Percentiles rank a stretch among this genome's conserved stretches.
These are phyloP conservation scores for Rhizopogon rudus DNA, from an alignment of 768 basidiomycete species.

Conservation along the genomic window DNA sequence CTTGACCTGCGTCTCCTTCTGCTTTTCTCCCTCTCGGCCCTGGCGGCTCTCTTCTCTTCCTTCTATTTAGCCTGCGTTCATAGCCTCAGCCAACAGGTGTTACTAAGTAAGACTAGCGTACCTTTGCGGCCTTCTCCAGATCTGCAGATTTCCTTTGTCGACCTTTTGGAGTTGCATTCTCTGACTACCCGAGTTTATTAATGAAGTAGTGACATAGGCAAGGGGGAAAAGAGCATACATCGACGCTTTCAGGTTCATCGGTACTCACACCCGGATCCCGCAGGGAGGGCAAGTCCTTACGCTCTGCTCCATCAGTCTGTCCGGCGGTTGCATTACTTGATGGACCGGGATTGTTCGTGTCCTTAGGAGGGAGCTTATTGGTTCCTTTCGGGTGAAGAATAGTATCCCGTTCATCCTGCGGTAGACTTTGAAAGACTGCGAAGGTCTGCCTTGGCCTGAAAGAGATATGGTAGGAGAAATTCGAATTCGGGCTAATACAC, in stretches of 20 bases:
- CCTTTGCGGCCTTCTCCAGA: slow-evolving; percentile 43
- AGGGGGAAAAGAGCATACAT: slow-evolving; percentile 22
- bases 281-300: slow-evolving; percentile 21
- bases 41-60: slow-evolving; percentile 62
- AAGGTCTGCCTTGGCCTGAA: slow-evolving; percentile 59
- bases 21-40: slow-evolving; percentile 69
- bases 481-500: slow-evolving; percentile 11
- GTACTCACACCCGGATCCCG: slow-evolving; percentile 16
- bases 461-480: neutral
- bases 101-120: slow-evolving; percentile 5
- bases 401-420: slow-evolving; percentile 49
- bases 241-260: slow-evolving; percentile 34
- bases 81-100: slow-evolving; percentile 3
- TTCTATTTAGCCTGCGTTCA: slow-evolving; percentile 58
- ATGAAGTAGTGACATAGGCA: neutral
- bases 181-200: slow-evolving; percentile 11
- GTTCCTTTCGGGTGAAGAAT: slow-evolving; percentile 51
- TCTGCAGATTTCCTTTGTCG: slow-evolving; percentile 51
- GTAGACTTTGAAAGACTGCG: slow-evolving; percentile 43
- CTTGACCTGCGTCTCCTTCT: slow-evolving; percentile 64
- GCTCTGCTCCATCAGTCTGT: slow-evolving; percentile 14
- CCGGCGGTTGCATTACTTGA: neutral
- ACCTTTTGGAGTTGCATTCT: slow-evolving; percentile 22
- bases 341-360: slow-evolving; percentile 22
- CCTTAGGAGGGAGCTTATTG: slow-evolving; percentile 28